Evolutionary conservation across 73 alveolate genomes (phyloP).

Genomic region (Effrenium voratum): DNA sequence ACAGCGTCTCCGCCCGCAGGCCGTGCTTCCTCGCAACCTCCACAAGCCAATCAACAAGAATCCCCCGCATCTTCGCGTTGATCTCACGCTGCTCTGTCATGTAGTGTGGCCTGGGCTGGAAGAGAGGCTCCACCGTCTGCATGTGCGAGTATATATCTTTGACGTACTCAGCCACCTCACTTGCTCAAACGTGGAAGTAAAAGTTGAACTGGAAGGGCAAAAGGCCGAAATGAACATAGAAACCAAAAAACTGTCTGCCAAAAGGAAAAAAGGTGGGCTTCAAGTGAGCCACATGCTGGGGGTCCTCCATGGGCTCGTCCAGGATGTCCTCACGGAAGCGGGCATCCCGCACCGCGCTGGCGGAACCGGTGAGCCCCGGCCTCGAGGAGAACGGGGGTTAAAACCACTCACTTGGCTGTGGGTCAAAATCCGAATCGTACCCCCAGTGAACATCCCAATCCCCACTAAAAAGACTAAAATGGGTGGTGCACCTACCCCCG

Average conservation of each 20-base stretch:
- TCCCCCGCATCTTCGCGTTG: conserved; percentile 96
- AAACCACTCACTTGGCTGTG: not conserved
- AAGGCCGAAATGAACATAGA: not conserved
- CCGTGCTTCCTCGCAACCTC: conserved; percentile 95
- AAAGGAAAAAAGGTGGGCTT: not conserved
- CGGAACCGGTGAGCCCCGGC: too few species aligned
- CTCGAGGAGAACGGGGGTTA: not conserved
- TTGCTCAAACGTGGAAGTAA: too few species aligned
- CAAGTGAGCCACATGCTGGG: not conserved
- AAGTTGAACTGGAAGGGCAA: too few species aligned
- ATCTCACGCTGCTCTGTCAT: conserved; percentile 95
- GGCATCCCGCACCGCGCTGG: not conserved
- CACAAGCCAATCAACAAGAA: conserved; percentile 96
- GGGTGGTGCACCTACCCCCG: too few species aligned
- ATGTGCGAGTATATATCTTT: not conserved
- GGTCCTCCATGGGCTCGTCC: not conserved
- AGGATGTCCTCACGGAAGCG: too few species aligned
- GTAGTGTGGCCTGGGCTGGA: conserved; percentile 36
- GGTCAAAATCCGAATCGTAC: conserved; percentile 28
- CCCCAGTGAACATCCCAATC: too few species aligned
- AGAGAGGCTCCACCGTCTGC: not conserved
- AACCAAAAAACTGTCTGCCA: too few species aligned
- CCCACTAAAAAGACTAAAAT: too few species aligned
- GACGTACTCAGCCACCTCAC: conserved; percentile 10
- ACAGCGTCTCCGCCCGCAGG: conserved; percentile 96